These are phyloP conservation scores for Cystobasidium sp. DNA, from an alignment of 1,284 basidiomycete genomes.

Conservation along the genomic window DNA sequence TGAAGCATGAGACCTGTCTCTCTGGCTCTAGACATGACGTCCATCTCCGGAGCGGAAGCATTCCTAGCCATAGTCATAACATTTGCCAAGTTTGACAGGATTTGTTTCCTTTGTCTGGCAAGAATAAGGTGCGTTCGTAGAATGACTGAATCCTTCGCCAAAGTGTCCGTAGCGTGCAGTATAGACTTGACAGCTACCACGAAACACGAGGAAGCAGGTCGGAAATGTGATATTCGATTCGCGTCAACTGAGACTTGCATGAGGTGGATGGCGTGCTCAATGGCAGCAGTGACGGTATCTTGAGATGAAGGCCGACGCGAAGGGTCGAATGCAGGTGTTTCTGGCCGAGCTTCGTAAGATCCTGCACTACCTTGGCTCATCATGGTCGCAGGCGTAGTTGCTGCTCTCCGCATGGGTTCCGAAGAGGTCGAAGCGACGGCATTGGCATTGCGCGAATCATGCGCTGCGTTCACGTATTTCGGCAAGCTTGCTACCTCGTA, in stretches of 20 bases:
- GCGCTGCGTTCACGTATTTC: not conserved
- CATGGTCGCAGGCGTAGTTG: conserved; percentile 11
- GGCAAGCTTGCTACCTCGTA: conserved; percentile 10
- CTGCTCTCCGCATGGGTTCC: conserved; percentile 28
- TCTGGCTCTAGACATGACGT: conserved; percentile 45
- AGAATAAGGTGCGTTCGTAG: conserved; percentile 71
- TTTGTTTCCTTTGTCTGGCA: conserved; percentile 76
- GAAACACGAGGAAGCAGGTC: conserved; percentile 70
- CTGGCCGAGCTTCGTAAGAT: conserved; percentile 12
- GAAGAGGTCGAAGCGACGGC: conserved; percentile 15
- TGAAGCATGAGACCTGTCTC: conserved; percentile 59
- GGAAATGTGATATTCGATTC: conserved; percentile 77
- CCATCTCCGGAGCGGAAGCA: conserved; percentile 63
- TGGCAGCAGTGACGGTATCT: conserved; percentile 61
- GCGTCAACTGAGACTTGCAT: conserved; percentile 80
- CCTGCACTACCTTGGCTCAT: conserved; percentile 11
- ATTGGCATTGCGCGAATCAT: conserved; percentile 9
- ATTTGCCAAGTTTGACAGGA: conserved; percentile 78
- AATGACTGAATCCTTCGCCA: conserved; percentile 77
- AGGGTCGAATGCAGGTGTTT: conserved; percentile 34
- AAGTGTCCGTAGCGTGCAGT: conserved; percentile 79
- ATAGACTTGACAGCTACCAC: conserved; percentile 93
- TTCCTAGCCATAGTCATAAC: conserved; percentile 83
- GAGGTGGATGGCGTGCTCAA: conserved; percentile 81
- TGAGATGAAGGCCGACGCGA: conserved; percentile 13